These are phyloP conservation scores for Termitomyces sp. DNA, from an alignment of 768 basidiomycete species.

Conservation along the genomic window DNA sequence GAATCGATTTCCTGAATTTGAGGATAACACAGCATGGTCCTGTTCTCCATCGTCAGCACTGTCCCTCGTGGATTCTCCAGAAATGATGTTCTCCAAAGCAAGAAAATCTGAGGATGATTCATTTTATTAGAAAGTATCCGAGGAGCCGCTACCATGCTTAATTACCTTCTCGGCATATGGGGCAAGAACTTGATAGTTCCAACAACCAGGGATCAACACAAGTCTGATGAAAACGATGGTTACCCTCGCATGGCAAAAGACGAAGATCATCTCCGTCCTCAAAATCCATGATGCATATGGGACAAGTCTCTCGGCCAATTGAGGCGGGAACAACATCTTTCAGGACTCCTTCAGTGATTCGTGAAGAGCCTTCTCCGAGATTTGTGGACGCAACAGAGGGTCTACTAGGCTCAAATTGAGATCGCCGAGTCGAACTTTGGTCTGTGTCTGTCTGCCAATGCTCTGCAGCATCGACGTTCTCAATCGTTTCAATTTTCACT, in stretches of 20 bases:
- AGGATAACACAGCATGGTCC: conserved; percentile 8
- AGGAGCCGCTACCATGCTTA: neutral
- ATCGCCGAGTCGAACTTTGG: neutral
- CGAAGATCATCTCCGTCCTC: conserved; percentile 91
- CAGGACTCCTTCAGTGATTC: conserved; percentile 8
- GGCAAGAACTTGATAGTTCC: conserved; percentile 85
- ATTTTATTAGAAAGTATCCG: neutral
- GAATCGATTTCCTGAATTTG: conserved; percentile 34
- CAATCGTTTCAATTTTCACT: neutral
- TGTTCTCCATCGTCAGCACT: conserved; percentile 18
- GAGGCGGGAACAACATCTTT: conserved; percentile 52
- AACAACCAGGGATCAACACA: conserved; percentile 95
- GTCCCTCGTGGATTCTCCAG: conserved; percentile 17
- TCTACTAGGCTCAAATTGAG: neutral
- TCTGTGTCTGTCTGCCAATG: neutral
- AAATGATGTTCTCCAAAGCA: conserved; percentile 54
- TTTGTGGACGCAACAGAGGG: conserved; percentile 1
- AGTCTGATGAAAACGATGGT: conserved; percentile 83
- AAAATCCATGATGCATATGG: conserved; percentile 93
- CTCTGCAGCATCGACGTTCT: neutral
- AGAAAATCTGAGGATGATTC: conserved; percentile 41
- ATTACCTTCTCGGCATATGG: conserved; percentile 86
- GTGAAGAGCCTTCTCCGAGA: conserved; percentile 17
- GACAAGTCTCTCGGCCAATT: conserved; percentile 83
- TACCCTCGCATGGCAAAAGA: conserved; percentile 85